Evolutionary conservation across 768 basidiomycete genomes (phyloP), one percentile per base, ranked within the genome.

Genomic region (Serpula lacrymans): DNA sequence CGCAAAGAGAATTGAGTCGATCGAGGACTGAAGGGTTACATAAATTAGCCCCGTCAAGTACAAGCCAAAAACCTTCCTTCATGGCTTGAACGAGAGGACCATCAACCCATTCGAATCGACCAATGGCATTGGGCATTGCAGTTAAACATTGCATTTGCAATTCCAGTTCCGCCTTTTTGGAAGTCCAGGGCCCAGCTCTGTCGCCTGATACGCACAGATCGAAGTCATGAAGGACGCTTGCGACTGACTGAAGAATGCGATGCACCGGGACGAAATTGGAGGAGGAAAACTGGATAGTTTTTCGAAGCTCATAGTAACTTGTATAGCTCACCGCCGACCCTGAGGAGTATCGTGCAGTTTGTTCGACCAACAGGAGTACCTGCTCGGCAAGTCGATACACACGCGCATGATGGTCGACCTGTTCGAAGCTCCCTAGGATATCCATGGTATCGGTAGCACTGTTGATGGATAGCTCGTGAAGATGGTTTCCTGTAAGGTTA

Each of bases 1-100:
- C 96, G 59, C 95, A 97, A 8, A 99, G 79, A 22, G 93, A 93
- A 62, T 99, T 99, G 28, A 99, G 78, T 25, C 96, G 79, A 65
- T 99, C 96, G 16, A 99, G 78, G 12, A 99, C 92, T 10, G 96
- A 95, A 2, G 95, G 83, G 46, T 80, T 94, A 67, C 96, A 99
- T 13, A 93, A 72, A 54, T 99, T 99, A 31, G 96, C 94, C 41
- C 82, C 85, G 48, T 96, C 91, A 40, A 99, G 74, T 31, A 96
- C 67, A 32, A 95, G 65, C 94, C 96, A 98, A 52, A 84, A 73
- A 3, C 96, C 96, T 8, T 71, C 64, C 57, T 84, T 88, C 70
- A 98, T 79, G 2, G 96, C 93, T 34, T 68, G 74, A 34, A 96
- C 71, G 21, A 99, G 71, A 7, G 93, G 90, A 0, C 96, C 96